Conservation (phyloP, 2,329 filamentous ascomycete species). For the Nemania sp. region DNA sequence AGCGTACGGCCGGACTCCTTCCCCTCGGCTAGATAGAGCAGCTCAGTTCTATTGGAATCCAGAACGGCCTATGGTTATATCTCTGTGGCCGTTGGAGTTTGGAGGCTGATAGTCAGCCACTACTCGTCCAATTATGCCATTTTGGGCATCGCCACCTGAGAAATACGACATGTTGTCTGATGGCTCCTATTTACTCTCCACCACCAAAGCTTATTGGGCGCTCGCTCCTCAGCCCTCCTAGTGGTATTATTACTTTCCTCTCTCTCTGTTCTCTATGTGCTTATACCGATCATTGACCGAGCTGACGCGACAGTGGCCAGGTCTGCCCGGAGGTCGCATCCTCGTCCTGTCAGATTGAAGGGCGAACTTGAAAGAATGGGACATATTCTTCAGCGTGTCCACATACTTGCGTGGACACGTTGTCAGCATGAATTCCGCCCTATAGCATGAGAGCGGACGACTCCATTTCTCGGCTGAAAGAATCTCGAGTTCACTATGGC, state of each 20-base stretch:
- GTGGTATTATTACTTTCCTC: not conserved
- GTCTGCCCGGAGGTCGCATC: not conserved
- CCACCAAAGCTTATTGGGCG: constrained; percentile 2
- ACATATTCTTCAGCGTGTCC: not conserved
- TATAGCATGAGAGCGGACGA: not conserved
- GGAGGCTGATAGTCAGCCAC: constrained; percentile 10
- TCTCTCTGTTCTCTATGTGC: not conserved
- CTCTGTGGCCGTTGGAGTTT: not conserved
- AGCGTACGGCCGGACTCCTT: constrained; percentile 11
- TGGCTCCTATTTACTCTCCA: constrained; percentile 1
- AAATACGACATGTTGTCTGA: constrained; percentile 1
- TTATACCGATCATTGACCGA: not conserved
- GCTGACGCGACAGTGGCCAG: not conserved
- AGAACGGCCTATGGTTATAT: constrained; percentile 12
- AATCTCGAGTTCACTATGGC: constrained; percentile 7
- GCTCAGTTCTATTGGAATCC: constrained; percentile 10
- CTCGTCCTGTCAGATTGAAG: not conserved
- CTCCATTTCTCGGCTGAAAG: not conserved
- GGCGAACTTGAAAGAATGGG: not conserved
- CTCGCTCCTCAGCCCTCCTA: constrained; percentile 7
- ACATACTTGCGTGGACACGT: not conserved
- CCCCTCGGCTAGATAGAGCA: constrained; percentile 2
- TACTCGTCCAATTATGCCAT: constrained; percentile 4
- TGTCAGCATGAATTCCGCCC: not conserved
- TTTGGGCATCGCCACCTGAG: constrained; percentile 18